Percentiles rank a stretch among this genome's conserved stretches.
phyloP scores from a whole-genome alignment of 352 stramenopile species.

The Globisporangium ultimum region DNA sequence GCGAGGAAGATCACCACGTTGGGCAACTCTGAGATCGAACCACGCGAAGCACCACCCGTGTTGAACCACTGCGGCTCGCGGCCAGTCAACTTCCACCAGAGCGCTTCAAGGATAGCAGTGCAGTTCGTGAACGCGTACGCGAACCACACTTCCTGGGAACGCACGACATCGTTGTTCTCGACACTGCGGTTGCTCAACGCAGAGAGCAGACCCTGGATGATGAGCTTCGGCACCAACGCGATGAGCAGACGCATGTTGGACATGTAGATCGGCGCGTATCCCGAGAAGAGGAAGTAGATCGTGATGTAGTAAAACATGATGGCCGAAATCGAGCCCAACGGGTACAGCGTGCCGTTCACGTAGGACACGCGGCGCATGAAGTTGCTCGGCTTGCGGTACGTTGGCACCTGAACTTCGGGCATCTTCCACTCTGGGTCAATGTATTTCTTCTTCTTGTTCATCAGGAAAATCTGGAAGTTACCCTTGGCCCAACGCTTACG shows the following conservation, averaged over 20 bases:
- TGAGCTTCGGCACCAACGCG: constrained; percentile 74
- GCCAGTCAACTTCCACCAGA: constrained; percentile 84
- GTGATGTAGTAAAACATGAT: constrained; percentile 86
- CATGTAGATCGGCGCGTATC: constrained; percentile 83
- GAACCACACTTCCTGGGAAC: constrained; percentile 83
- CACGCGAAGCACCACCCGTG: constrained; percentile 64
- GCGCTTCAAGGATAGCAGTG: constrained; percentile 64
- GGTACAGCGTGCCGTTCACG: constrained; percentile 79
- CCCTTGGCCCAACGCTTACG: constrained; percentile 73
- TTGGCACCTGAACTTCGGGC: constrained; percentile 43
- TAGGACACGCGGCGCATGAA: constrained; percentile 83
- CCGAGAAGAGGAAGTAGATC: constrained; percentile 82
- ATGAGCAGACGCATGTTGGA: constrained; percentile 61
- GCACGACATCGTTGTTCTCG: constrained; percentile 82
- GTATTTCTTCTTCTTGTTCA: constrained; percentile 58
- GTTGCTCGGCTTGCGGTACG: constrained; percentile 53
- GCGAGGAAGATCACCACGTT: constrained; percentile 80
- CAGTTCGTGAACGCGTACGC: constrained; percentile 83
- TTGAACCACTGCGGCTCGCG: constrained; percentile 81
- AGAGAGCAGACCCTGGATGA: constrained; percentile 72
- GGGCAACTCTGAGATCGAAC: constrained; percentile 62
- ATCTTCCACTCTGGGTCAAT: constrained; percentile 56
- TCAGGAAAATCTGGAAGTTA: constrained; percentile 67
- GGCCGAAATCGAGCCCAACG: constrained; percentile 71
- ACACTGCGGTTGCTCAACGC: constrained; percentile 79